Evolutionary conservation across 768 basidiomycete genomes (phyloP), one percentile per base, ranked within the genome.

Genomic region (Boletus insuetus): DNA sequence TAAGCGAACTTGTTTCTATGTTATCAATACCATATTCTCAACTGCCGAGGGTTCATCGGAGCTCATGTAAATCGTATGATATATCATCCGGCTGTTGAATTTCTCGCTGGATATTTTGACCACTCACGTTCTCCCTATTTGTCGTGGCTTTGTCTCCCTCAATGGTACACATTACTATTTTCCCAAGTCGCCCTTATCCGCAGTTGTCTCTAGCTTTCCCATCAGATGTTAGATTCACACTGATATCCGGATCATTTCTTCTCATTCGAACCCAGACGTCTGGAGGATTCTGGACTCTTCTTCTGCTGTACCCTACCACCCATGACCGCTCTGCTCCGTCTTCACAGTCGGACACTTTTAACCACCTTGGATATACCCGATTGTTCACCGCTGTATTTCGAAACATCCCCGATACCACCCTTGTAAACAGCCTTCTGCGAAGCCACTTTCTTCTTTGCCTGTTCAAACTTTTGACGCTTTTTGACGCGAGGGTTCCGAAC

Each of bases 401-500:
- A 81, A 14, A 82, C 85, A 53, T 83, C 83, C 14, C 80, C 81
- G 52, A 88, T 69, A 38, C 94, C 94, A 51, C 94, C 93, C 69
- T 89, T 95, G 82, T 85, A 98, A n/a, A 94, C 80, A 17, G 94
- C 85, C 71, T 91, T 89, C 72, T 94, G 93, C 22, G 90, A 94
- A 29, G 87, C 75, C 14, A 98, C 76, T 74, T 87, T 93, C 76
- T 90, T 94, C 79, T 96, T 91, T 59, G 95, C 96, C 74, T 97
- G 89, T 66, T 95, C 95, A 78, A 87, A 98, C 67, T 81, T 87
- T 73, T 87, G 81, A 34, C 93, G 83, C 72, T 99, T 99, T 83
- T 98, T 98, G 73, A 98, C 94, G 57, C 97, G 85, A 40, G 96
- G 95, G 75, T 99, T 99, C 61, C 95, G 91, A 37, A 93, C 91